These are phyloP conservation scores for Serendipita vermifera DNA, from an alignment of 768 basidiomycete species.

Conservation along the genomic window DNA sequence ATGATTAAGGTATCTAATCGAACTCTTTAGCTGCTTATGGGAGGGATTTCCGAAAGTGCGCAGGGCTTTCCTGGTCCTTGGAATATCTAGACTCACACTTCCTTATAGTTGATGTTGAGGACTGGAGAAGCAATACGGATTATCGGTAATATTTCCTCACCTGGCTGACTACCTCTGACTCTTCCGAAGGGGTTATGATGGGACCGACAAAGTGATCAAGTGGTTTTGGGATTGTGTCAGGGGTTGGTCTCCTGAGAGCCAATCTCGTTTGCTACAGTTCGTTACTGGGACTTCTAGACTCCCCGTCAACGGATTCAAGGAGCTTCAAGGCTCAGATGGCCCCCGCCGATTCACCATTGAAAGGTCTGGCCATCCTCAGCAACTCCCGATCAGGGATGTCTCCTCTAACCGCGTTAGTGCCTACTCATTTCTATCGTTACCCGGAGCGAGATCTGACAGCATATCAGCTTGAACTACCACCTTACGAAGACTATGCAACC, in stretches of 20 bases:
- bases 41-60: conserved; percentile 89
- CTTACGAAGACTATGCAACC: conserved; percentile 78
- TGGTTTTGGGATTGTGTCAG: conserved; percentile 95
- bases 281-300: conserved; percentile 73
- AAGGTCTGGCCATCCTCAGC: conserved; percentile 80
- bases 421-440: background rate
- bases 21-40: conserved; percentile 48
- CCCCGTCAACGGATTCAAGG: conserved; percentile 90
- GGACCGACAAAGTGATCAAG: conserved; percentile 76
- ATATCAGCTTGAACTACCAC: conserved; percentile 61
- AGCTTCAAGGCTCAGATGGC: conserved; percentile 85
- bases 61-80: conserved; percentile 25
- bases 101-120: conserved; percentile 38
- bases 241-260: conserved; percentile 81
- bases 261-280: conserved; percentile 77
- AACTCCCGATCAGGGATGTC: conserved; percentile 80
- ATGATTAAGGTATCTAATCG: background rate
- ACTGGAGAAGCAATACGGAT: conserved; percentile 90
- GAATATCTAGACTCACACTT: background rate
- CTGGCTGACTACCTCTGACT: background rate
- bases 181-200: conserved; percentile 49
- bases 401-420: conserved; percentile 58
- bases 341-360: conserved; percentile 90
- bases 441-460: background rate
- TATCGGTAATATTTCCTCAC: conserved; percentile 37